Percentiles rank a stretch among this genome's conserved stretches.
phyloP scores from a whole-genome alignment of 2,329 filamentous ascomycete species.

The Fusarium hainanense region DNA sequence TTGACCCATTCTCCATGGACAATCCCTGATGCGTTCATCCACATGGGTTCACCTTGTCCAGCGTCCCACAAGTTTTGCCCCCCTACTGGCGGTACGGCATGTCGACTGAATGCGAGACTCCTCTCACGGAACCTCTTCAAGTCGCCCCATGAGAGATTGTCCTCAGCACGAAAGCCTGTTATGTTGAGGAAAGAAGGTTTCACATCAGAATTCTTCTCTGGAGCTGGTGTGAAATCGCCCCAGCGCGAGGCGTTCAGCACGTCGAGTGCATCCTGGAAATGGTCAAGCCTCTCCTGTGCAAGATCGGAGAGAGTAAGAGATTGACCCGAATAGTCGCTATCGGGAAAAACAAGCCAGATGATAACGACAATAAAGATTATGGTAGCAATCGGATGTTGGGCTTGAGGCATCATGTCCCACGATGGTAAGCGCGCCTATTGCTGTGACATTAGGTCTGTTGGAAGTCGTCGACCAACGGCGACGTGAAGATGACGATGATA shows the following conservation, averaged over 20 bases:
- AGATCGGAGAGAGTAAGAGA: conserved; percentile 51
- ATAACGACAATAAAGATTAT: conserved; percentile 50
- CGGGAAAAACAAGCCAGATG: conserved; percentile 55
- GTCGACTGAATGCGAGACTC: conserved; percentile 70
- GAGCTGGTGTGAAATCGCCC: conserved; percentile 67
- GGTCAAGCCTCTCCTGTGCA: conserved; percentile 59
- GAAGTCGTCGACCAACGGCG: conserved; percentile 15
- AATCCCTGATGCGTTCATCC: conserved; percentile 81
- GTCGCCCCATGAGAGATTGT: conserved; percentile 83
- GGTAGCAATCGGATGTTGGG: conserved; percentile 55
- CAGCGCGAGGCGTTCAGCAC: conserved; percentile 67
- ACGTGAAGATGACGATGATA: neutral
- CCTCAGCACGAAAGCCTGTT: conserved; percentile 78
- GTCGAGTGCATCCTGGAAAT: conserved; percentile 63
- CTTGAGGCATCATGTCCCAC: conserved; percentile 58
- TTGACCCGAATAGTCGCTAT: conserved; percentile 50
- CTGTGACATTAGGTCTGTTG: conserved; percentile 38
- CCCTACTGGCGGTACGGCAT: conserved; percentile 59
- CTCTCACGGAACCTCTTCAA: conserved; percentile 73
- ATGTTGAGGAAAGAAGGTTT: conserved; percentile 72
- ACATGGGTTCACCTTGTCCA: conserved; percentile 62
- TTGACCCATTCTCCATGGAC: conserved; percentile 81
- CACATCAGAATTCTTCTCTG: conserved; percentile 40
- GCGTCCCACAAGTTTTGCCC: conserved; percentile 56
- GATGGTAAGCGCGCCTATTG: conserved; percentile 35